These are phyloP conservation scores for Solanum corneliomulleri DNA, from an alignment of 257 asterid genomes.

Conservation along the genomic window DNA sequence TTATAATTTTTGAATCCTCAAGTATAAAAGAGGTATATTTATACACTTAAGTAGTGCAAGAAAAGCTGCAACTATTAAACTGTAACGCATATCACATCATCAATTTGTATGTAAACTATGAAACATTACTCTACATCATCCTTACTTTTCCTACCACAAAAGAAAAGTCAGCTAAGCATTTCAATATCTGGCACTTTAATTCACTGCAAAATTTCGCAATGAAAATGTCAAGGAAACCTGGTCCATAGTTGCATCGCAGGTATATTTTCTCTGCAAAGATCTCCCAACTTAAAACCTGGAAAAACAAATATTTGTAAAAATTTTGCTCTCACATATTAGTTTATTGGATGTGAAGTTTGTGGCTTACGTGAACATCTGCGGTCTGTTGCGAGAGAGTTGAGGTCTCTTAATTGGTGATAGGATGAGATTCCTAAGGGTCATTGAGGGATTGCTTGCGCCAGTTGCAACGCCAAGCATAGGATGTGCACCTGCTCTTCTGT, in stretches of 20 bases:
- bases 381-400: slow-evolving; percentile 66
- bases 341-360: not conserved
- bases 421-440: slow-evolving; percentile 71
- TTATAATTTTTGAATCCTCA: not conserved
- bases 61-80: not conserved
- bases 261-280: not conserved
- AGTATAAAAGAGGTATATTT: not conserved
- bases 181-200: not conserved
- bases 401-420: slow-evolving; percentile 87
- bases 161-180: not conserved
- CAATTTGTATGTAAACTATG: not conserved
- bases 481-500: slow-evolving; percentile 42
- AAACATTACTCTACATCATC: not conserved
- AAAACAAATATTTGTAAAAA: not conserved
- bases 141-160: not conserved
- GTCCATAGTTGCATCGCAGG: not conserved
- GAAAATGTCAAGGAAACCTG: not conserved
- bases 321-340: not conserved
- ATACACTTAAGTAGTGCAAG: not conserved
- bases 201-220: not conserved
- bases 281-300: not conserved
- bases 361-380: slow-evolving; percentile 72
- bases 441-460: slow-evolving; percentile 63
- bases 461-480: slow-evolving; percentile 40
- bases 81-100: not conserved